Evolutionary conservation across 176 grass and related monocot species (phyloP).

Genomic region (Oryza officinalis): DNA sequence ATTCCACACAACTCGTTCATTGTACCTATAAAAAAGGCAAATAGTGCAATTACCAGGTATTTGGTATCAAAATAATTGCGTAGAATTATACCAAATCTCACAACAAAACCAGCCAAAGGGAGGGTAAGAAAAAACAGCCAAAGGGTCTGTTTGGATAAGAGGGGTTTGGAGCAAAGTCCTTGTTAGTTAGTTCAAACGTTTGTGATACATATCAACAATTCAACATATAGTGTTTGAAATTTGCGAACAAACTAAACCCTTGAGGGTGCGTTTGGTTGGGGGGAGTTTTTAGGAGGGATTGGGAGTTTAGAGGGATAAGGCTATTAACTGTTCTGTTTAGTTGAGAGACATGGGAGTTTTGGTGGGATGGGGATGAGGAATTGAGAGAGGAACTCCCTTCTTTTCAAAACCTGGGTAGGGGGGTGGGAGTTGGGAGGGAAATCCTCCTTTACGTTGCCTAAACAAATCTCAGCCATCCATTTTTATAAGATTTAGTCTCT

Average conservation of each 20-base stretch:
- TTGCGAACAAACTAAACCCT: background rate
- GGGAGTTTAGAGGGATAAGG: too few species aligned
- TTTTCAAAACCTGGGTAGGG: too few species aligned
- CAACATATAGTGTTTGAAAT: background rate
- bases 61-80: background rate
- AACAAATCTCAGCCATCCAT: too few species aligned
- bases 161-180: background rate
- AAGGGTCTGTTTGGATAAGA: background rate
- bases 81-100: background rate
- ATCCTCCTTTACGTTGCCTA: too few species aligned
- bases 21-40: slow-evolving; percentile 58
- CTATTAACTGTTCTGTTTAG: too few species aligned
- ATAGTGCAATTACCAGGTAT: background rate
- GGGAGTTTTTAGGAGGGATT: too few species aligned
- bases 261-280: background rate
- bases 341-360: too few species aligned
- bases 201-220: background rate
- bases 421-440: too few species aligned
- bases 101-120: background rate
- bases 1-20: slow-evolving; percentile 86
- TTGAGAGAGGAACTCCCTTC: too few species aligned
- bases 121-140: too few species aligned
- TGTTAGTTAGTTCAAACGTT: background rate
- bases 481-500: too few species aligned
- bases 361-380: too few species aligned